These are phyloP conservation scores for Miscanthus lutarioriparius DNA, from an alignment of 176 grass and related monocot species.

Conservation along the genomic window DNA sequence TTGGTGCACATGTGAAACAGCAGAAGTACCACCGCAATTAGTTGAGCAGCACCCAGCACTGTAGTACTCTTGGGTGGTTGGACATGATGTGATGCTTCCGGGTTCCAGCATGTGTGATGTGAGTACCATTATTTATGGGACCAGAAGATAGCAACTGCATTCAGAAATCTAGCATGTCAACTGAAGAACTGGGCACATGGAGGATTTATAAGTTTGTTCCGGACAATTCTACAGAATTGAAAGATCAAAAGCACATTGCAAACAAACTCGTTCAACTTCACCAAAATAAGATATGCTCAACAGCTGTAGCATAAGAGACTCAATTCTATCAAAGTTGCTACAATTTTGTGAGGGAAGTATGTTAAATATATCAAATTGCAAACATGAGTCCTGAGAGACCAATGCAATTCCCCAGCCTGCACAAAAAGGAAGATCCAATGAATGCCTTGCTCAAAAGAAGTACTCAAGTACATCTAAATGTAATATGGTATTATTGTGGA, in stretches of 20 bases:
- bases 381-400: neutral
- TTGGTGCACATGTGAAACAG: neutral
- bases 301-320: neutral
- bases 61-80: slow-evolving; percentile 14
- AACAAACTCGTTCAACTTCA: neutral
- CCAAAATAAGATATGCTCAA: neutral
- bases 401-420: neutral
- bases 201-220: neutral
- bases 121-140: slow-evolving; percentile 26
- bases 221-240: neutral
- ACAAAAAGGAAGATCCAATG: neutral
- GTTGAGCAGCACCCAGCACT: neutral
- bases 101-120: neutral
- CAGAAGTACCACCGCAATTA: slow-evolving; percentile 3
- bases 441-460: neutral
- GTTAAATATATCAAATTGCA: neutral
- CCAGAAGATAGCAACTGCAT: neutral
- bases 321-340: neutral
- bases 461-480: neutral
- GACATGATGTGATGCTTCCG: slow-evolving; percentile 6
- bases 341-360: neutral
- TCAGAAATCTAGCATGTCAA: neutral
- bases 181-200: neutral
- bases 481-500: neutral
- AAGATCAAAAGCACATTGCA: neutral